Evolutionary conservation across 2,329 filamentous ascomycete species (phyloP).

Genomic region (Aschersonia sp.): DNA sequence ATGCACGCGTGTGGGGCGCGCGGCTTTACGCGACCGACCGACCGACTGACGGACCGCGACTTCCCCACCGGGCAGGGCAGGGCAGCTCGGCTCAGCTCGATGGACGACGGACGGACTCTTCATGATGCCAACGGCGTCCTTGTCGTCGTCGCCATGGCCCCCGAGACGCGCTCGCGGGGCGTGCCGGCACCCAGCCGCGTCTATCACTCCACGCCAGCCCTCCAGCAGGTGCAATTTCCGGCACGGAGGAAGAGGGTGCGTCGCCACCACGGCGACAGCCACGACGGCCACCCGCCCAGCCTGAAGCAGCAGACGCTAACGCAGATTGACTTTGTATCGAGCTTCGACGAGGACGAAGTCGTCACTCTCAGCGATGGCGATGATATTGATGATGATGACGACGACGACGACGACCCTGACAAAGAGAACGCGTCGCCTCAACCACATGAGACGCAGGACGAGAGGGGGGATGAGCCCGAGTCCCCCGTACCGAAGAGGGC

Average conservation of each 20-base stretch:
- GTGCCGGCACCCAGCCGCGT: slow-evolving; percentile 20
- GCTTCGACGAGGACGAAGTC: slow-evolving; percentile 15
- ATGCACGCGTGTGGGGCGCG: no score
- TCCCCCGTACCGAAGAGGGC: not conserved
- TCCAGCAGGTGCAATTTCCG: slow-evolving; percentile 25
- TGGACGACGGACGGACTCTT: no score
- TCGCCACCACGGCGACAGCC: slow-evolving; percentile 18
- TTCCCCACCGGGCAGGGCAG: no score
- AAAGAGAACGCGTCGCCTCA: not conserved
- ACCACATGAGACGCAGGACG: not conserved
- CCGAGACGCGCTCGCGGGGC: slow-evolving; percentile 22
- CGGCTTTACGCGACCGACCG: no score
- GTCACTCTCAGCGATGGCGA: slow-evolving; percentile 14
- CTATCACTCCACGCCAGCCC: slow-evolving; percentile 21
- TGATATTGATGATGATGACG: slow-evolving; percentile 2
- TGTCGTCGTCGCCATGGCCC: slow-evolving; percentile 14
- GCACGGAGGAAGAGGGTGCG: slow-evolving; percentile 16
- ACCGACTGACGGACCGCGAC: no score
- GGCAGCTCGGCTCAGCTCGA: no score
- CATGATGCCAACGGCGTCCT: no score
- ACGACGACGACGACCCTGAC: slow-evolving; percentile 4
- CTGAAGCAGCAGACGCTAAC: slow-evolving; percentile 27
- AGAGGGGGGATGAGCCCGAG: not conserved
- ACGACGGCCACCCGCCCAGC: slow-evolving; percentile 11
- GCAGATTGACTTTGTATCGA: slow-evolving; percentile 24